phyloP scores from a whole-genome alignment of 768 basidiomycete genomes.

The Suillus lakei region DNA sequence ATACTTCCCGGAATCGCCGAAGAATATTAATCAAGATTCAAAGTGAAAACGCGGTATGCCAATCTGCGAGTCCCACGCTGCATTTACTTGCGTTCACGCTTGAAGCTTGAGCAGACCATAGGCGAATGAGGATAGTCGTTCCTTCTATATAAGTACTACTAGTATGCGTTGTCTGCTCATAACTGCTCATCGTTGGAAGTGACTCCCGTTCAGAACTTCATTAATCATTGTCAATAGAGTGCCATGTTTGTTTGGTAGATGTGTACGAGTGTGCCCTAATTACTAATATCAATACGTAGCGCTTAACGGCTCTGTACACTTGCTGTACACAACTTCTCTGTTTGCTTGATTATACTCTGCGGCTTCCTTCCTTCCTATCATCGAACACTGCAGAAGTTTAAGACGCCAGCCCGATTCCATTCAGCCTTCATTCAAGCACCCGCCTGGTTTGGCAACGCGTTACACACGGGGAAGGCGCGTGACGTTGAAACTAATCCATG shows the following conservation, averaged over 20 bases:
- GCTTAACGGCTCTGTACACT: background rate
- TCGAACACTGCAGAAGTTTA: background rate
- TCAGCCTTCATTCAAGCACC: background rate
- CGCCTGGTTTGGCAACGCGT: conserved; percentile 11
- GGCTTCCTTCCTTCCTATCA: background rate
- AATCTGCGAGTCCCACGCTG: background rate
- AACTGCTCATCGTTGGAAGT: no score
- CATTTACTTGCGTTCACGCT: background rate
- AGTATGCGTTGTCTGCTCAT: no score
- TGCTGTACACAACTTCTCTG: background rate
- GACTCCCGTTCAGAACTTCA: no score
- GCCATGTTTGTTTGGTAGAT: no score
- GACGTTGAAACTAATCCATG: conserved; percentile 24
- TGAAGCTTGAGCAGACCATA: background rate
- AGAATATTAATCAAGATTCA: background rate
- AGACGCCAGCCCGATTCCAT: conserved; percentile 6
- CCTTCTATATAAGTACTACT: background rate
- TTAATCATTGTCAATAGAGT: no score
- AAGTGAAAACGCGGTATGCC: background rate
- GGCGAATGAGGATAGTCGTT: background rate
- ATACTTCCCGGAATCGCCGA: background rate
- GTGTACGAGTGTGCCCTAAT: no score
- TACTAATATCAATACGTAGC: background rate
- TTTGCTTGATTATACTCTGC: background rate
- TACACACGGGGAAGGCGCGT: conserved; percentile 18